Conservation (phyloP, 1,284 basidiomycete species). For the Xerocomus minutiporus region DNA sequence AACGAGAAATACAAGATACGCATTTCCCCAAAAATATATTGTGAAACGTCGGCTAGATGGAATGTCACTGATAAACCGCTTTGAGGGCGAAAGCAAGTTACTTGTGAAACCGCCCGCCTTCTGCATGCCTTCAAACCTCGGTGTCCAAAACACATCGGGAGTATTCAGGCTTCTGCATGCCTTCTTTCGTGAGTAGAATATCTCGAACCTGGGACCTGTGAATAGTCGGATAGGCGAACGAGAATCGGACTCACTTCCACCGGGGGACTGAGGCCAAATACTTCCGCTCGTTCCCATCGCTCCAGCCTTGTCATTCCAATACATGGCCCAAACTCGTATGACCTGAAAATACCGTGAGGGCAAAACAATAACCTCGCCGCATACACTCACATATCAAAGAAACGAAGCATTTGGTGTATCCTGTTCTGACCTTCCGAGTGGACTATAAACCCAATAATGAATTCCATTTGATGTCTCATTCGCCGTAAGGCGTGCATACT, state of each 20-base stretch:
- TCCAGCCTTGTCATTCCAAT: constrained; percentile 80
- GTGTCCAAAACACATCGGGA: constrained; percentile 49
- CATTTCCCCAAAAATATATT: neutral
- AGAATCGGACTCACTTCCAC: constrained; percentile 51
- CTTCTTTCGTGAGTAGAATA: constrained; percentile 62
- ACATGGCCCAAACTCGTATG: constrained; percentile 82
- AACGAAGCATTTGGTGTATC: constrained; percentile 68
- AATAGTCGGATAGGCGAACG: neutral
- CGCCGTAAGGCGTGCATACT: constrained; percentile 28
- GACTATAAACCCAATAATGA: constrained; percentile 38
- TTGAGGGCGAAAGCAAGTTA: neutral
- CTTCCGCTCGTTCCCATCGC: constrained; percentile 83
- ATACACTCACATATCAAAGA: constrained; percentile 67
- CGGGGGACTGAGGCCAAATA: constrained; percentile 81
- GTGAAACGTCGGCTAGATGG: neutral
- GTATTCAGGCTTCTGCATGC: constrained; percentile 41
- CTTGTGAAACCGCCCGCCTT: neutral
- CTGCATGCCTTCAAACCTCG: constrained; percentile 34
- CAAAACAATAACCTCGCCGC: neutral
- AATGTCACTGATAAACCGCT: neutral
- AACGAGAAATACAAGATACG: neutral
- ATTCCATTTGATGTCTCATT: neutral
- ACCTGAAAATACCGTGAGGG: constrained; percentile 37
- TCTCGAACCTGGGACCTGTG: constrained; percentile 56
- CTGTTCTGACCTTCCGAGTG: constrained; percentile 59